A percentile compares a stretch with the other conserved stretches of the same genome.
Conservation (phyloP, 2,329 filamentous ascomycete genomes). For the Clonostachys solani region DNA sequence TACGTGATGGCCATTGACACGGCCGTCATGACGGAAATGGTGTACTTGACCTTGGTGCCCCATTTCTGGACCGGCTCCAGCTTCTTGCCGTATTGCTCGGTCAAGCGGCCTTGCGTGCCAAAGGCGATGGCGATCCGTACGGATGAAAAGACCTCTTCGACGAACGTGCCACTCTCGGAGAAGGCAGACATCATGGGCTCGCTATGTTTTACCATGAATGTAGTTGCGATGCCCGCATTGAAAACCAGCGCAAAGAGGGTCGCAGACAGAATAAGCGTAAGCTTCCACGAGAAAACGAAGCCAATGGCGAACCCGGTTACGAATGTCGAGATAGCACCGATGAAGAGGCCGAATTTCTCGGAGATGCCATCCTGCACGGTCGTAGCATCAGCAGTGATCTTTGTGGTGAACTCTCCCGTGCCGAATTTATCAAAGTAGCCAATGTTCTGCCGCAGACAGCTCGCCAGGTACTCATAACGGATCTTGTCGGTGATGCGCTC, state of each 20-base stretch:
- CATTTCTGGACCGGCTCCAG: conserved; percentile 16
- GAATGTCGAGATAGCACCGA: conserved; percentile 77
- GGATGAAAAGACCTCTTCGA: conserved; percentile 60
- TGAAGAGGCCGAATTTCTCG: conserved; percentile 77
- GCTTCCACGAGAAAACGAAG: conserved; percentile 88
- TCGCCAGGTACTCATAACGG: conserved; percentile 77
- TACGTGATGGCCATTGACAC: conserved; percentile 65
- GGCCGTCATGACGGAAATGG: conserved; percentile 57
- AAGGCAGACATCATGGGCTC: conserved; percentile 76
- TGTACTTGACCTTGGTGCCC: conserved; percentile 43
- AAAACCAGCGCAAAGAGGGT: conserved; percentile 68
- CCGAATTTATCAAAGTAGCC: conserved; percentile 91
- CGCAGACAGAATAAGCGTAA: conserved; percentile 81
- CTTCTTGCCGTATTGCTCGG: conserved; percentile 61
- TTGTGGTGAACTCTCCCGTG: conserved; percentile 87
- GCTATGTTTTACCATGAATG: conserved; percentile 76
- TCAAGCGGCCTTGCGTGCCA: conserved; percentile 84
- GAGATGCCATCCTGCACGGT: conserved; percentile 91
- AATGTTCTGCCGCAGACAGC: conserved; percentile 84
- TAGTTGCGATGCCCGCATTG: conserved; percentile 69
- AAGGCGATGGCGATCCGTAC: conserved; percentile 91
- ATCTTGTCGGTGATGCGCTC: conserved; percentile 78
- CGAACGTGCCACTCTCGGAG: conserved; percentile 79
- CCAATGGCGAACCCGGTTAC: conserved; percentile 86
- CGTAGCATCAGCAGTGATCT: conserved; percentile 92